Conservation (phyloP, 1,139 yeast genomes). For the Torulaspora globosa region DNA sequence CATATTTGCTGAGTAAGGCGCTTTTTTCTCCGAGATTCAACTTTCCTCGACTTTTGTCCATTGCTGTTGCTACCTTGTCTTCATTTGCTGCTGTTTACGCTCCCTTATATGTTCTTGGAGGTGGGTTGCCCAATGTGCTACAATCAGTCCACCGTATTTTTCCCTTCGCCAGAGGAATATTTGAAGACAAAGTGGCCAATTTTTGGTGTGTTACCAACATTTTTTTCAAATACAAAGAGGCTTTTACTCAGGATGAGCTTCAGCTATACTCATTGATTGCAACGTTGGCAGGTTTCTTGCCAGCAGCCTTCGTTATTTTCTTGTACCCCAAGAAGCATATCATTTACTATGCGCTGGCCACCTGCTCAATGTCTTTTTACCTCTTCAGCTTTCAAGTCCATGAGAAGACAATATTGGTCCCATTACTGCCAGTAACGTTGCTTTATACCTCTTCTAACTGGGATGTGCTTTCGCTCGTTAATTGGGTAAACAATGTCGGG, state of each 20-base stretch:
- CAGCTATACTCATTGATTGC: slow-evolving; percentile 58
- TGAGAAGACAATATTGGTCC: slow-evolving; percentile 84
- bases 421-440: slow-evolving; percentile 78
- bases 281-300: slow-evolving; percentile 64
- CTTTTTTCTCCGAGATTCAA: slow-evolving; percentile 39
- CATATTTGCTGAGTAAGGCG: slow-evolving; percentile 45
- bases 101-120: slow-evolving; percentile 56
- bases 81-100: slow-evolving; percentile 52
- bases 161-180: slow-evolving; percentile 91
- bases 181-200: slow-evolving; percentile 96
- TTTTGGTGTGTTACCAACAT: slow-evolving; percentile 92
- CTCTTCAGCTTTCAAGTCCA: slow-evolving; percentile 94
- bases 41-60: slow-evolving; percentile 49
- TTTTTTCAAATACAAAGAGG: slow-evolving; percentile 60
- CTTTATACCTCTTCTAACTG: slow-evolving; percentile 57
- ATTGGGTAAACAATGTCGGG: slow-evolving; percentile 85
- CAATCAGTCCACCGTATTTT: slow-evolving; percentile 63
- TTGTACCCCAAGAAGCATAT: slow-evolving; percentile 49
- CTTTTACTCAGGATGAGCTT: slow-evolving; percentile 55
- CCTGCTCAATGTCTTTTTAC: slow-evolving; percentile 83
- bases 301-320: slow-evolving; percentile 56
- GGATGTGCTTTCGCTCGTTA: slow-evolving; percentile 62
- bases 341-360: slow-evolving; percentile 70
- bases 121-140: slow-evolving; percentile 40
- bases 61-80: slow-evolving; percentile 58